Base-by-base conservation (phyloP, 2,329 filamentous ascomycete genomes). In the Juglanconis oblonga region DNA sequence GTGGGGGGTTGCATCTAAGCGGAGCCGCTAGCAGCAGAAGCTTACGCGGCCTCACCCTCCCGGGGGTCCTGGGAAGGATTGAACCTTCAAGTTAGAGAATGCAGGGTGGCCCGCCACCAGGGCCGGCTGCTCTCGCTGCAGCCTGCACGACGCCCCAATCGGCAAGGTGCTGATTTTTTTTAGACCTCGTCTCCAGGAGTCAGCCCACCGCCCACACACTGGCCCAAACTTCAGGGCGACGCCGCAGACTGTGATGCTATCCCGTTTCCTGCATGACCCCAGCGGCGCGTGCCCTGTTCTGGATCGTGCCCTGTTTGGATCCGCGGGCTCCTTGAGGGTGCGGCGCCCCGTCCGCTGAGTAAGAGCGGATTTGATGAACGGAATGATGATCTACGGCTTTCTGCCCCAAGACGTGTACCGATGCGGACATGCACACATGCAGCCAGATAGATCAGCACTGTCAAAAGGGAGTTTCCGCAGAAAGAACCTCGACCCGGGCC, bases 1-100 rank as follows among this genome's bases (percentile, higher is more conserved):
- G 49, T 57, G 49, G 53, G 11, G 52, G 47, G 57, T 57, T 57
- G 50, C 61, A 57, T 35, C 33, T 53, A 42, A 61, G 61, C 58
- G 61, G 61, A 61, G 61, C 61, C 61, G 61, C 61, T 62, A 62
- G 47, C 45, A 56, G 38, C 24, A 55, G 54, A 57, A 61, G 61
- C 61, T 62, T 60, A 62, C 61, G 61, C 61, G 61, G 57, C 61
- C 61, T 52, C 55, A 57, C 55, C 24, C 47, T 57, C 45, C 45
- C 45, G 44, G n/a, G 44, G 44, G 44, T 59, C 47, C 13, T 45
- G 33, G 24, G 48, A 24, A 36, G 57, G 52, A 56, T 40, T 48
- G 24, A 56, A 29, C 52, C 57, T 44, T 56, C 45, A 48, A 31
- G 35, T 55, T 14, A 10, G 29, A 10, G 31, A 24, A 24, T 24